Conservation (phyloP, 345 rosid genomes). For the Alliaria petiolata region DNA sequence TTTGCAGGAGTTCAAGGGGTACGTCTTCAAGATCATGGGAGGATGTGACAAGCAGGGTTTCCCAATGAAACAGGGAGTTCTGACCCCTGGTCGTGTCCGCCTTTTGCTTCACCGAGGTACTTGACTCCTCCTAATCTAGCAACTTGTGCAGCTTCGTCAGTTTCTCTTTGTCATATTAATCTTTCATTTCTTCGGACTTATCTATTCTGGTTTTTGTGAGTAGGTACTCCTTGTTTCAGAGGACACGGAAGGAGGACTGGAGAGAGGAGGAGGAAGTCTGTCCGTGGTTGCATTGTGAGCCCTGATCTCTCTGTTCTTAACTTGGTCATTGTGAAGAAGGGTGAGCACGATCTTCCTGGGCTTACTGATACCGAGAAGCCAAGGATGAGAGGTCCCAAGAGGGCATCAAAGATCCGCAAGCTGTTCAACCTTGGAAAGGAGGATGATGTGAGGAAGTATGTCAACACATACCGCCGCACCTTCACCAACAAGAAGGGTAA, state of each 20-base stretch:
- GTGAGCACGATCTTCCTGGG: conserved; percentile 81
- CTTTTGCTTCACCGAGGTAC: conserved; percentile 77
- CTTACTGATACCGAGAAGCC: conserved; percentile 88
- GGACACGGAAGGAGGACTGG: conserved; percentile 79
- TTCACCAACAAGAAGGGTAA: conserved; percentile 71
- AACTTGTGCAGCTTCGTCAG: not conserved
- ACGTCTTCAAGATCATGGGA: conserved; percentile 83
- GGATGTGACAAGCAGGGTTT: conserved; percentile 95
- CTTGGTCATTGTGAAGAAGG: conserved; percentile 88
- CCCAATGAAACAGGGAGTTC: conserved; percentile 91
- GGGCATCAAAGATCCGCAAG: conserved; percentile 86
- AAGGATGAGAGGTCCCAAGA: conserved; percentile 94
- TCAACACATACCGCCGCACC: conserved; percentile 77
- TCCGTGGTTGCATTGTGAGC: conserved; percentile 89
- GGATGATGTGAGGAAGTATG: conserved; percentile 89
- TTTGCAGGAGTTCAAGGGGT: conserved; percentile 74
- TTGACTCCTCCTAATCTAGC: not conserved
- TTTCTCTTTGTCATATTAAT: not conserved
- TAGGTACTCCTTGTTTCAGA: conserved; percentile 83
- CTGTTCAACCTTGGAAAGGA: conserved; percentile 82
- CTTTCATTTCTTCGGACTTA: not conserved
- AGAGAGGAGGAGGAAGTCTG: conserved; percentile 85
- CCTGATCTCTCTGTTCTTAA: conserved; percentile 83
- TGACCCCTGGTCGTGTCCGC: conserved; percentile 81
- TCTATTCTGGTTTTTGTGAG: not conserved